These are phyloP conservation scores for Gastrolobium bilobum DNA, from an alignment of 306 rosid species.

Conservation along the genomic window DNA sequence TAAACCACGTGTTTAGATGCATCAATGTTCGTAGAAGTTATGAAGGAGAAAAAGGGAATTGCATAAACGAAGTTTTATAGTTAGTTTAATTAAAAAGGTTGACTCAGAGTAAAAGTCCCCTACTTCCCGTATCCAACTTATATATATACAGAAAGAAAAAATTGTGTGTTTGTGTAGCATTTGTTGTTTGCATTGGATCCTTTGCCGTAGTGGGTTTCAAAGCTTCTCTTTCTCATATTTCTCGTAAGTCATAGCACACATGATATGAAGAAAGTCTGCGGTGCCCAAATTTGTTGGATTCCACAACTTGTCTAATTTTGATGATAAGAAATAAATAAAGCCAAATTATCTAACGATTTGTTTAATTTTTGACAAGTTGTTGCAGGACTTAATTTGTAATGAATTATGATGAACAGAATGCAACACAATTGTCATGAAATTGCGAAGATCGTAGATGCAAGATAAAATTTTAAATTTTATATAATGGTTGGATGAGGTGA, in stretches of 20 bases:
- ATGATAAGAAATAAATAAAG: no score
- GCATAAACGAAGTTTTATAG: background rate
- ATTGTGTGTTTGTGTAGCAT: background rate
- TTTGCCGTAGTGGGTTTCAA: conserved; percentile 55
- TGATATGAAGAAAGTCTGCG: conserved; percentile 52
- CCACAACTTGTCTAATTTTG: no score
- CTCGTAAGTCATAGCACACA: conserved; percentile 39
- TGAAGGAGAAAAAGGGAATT: background rate
- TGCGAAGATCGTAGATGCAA: no score
- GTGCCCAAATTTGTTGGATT: background rate
- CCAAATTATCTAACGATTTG: no score
- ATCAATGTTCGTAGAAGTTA: conserved; percentile 53
- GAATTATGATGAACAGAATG: no score
- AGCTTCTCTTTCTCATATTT: background rate
- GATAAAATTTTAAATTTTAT: no score
- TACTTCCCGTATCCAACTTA: background rate
- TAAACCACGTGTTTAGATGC: conserved; percentile 65
- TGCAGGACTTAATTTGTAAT: no score
- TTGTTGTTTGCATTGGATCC: conserved; percentile 82
- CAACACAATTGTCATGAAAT: no score
- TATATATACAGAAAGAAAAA: conserved; percentile 30
- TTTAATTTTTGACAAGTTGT: no score
- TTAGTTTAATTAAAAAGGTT: no score
- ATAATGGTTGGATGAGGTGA: no score
- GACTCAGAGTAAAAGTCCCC: background rate